A percentile compares a stretch with the other conserved stretches of the same genome.
phyloP scores from a whole-genome alignment of 2,329 filamentous ascomycete species.

The Fusarium devonianum region DNA sequence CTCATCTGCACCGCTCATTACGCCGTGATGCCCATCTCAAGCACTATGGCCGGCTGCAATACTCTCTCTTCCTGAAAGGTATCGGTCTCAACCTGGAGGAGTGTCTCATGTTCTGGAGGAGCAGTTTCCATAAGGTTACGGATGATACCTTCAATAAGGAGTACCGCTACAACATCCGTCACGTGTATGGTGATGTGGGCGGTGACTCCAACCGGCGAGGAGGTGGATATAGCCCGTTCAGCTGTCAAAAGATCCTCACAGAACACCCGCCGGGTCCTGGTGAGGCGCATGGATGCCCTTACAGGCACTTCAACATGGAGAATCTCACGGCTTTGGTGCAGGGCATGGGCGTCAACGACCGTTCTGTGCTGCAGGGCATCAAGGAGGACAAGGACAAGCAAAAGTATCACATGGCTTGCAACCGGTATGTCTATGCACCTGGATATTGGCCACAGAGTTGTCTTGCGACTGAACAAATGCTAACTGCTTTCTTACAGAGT shows the following conservation, averaged over 20 bases:
- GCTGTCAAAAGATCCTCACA: constrained; percentile 92
- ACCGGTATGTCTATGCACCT: constrained; percentile 63
- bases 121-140: constrained; percentile 82
- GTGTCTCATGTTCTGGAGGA: constrained; percentile 89
- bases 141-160: constrained; percentile 98
- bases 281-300: constrained; percentile 95
- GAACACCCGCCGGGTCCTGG: constrained; percentile 87
- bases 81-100: constrained; percentile 93
- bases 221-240: constrained; percentile 87
- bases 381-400: constrained; percentile 88
- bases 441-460: background rate
- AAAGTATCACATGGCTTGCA: constrained; percentile 94
- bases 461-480: background rate
- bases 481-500: constrained; percentile 62
- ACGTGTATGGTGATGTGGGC: constrained; percentile 92
- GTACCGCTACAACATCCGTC: constrained; percentile 96
- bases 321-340: constrained; percentile 82
- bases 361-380: constrained; percentile 78
- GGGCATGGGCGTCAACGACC: constrained; percentile 79
- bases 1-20: constrained; percentile 83
- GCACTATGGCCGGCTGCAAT: constrained; percentile 91
- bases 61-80: constrained; percentile 95
- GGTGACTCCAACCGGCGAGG: constrained; percentile 88
- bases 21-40: constrained; percentile 91
- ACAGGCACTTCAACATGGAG: constrained; percentile 88